A percentile compares a stretch with the other conserved stretches of the same genome.
phyloP scores from a whole-genome alignment of 257 asterid genomes.

The Solanum medicagineum region DNA sequence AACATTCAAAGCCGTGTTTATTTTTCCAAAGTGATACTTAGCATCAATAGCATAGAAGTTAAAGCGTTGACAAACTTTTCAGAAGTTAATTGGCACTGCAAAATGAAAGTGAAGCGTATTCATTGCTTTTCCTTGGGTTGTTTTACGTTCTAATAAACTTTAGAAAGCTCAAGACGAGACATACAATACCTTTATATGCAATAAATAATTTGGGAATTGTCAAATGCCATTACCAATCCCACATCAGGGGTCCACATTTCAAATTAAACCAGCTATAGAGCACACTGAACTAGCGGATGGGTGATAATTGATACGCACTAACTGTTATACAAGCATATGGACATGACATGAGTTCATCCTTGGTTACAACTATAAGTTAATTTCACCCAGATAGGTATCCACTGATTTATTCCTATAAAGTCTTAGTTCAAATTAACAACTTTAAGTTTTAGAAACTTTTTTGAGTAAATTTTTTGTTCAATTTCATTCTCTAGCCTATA shows the following conservation, averaged over 20 bases:
- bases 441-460: not conserved
- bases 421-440: not conserved
- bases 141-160: not conserved
- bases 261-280: not conserved
- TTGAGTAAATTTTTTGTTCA: not conserved
- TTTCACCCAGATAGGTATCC: not conserved
- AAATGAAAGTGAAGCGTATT: not conserved
- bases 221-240: not conserved
- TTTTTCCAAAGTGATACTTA: not conserved
- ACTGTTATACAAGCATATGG: not conserved
- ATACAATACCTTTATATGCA: not conserved
- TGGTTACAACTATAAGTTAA: not conserved
- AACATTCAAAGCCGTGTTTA: not conserved
- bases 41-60: not conserved
- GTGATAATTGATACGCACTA: not conserved
- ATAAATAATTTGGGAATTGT: not conserved
- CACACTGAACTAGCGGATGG: not conserved
- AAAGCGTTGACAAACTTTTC: not conserved
- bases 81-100: not conserved
- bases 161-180: not conserved
- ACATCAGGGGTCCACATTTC: not conserved
- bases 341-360: not conserved
- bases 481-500: not conserved
- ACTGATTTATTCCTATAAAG: not conserved
- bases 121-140: not conserved